Base-by-base conservation (phyloP, 1,284 basidiomycete genomes). In the Stereum hirsutum region DNA sequence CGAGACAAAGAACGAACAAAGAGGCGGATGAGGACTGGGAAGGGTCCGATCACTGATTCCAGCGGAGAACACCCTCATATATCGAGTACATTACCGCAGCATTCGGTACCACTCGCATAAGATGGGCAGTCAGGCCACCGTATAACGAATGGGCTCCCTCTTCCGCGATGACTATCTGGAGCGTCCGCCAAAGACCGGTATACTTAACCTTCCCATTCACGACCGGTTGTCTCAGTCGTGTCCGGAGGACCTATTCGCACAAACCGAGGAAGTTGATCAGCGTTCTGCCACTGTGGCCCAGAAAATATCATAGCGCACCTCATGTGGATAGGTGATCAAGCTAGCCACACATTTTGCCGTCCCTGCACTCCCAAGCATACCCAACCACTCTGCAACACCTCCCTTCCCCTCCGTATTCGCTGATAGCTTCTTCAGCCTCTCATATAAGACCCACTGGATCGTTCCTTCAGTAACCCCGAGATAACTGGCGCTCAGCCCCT, bases 361-460 rank as follows among this genome's bases (percentile, higher is more conserved):
- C 2, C 95, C 96, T 0, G 94, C 93, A 33, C 93, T 93, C 2
- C 82, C 88, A 7, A 96, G 67, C 75, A 94, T 91, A 3, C 84
- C 86, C 0, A 71, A 50, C 83, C 87, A 91, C 56, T 86, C 82
- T 11, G 57, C 61, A 4, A 69, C 51, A 1, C 78, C 73, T 11
- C 81, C 76, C 46, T 68, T 65, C 0, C 74, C 72, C 47, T 83
- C 70, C 24, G 73, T 68, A 1, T 63, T 63, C 20, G 67, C 64
- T 7, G 75, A 74, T 12, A 87, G 55, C 51, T 65, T 72, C 62
- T 94, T 92, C 46, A 93, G 61, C 27, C 77, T 72, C 59, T 99
- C 96, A 61, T 99, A 99, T 10, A 99, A 67, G 17, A 89, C 88
- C 96, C 96, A 99, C 59, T 98, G 95, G 44, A 99, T 98, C 17